A percentile compares a stretch with the other conserved stretches of the same genome.
phyloP scores from a whole-genome alignment of 768 basidiomycete species.

The Heimioporus sp. region DNA sequence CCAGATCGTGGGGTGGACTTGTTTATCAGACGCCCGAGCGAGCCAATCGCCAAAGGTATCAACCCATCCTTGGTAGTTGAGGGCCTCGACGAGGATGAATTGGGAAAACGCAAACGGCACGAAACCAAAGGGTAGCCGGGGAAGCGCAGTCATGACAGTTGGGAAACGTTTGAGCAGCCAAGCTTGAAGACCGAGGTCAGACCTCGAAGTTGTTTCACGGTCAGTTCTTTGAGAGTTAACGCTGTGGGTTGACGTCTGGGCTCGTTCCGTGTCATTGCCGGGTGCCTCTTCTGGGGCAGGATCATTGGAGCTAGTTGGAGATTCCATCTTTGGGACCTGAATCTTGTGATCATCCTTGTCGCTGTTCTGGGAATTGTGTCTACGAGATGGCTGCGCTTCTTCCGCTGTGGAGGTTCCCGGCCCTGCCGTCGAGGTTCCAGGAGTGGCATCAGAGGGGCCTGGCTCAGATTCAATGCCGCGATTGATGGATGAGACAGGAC shows the following conservation, averaged over 20 bases:
- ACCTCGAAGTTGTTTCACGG: too few relatives aligned
- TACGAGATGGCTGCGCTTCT: too few relatives aligned
- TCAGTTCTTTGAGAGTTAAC: too few relatives aligned
- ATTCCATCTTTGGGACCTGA: background rate
- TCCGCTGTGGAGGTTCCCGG: background rate
- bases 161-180: constrained; percentile 50
- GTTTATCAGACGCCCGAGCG: constrained; percentile 37
- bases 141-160: constrained; percentile 62
- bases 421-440: background rate
- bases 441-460: background rate
- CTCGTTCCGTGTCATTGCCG: too few relatives aligned
- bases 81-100: constrained; percentile 88
- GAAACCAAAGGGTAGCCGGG: constrained; percentile 77
- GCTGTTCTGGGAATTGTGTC: too few relatives aligned
- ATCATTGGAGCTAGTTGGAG: background rate
- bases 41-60: constrained; percentile 76
- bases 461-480: background rate
- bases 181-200: background rate
- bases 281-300: too few relatives aligned
- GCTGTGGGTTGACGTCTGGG: too few relatives aligned
- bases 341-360: background rate
- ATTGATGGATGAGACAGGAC: background rate
- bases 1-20: constrained; percentile 56
- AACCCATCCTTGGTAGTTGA: too few relatives aligned
- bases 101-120: constrained; percentile 92